phyloP scores from a whole-genome alignment of 192 early-diverging fungal genomes.

The Haplosporangium gracile region DNA sequence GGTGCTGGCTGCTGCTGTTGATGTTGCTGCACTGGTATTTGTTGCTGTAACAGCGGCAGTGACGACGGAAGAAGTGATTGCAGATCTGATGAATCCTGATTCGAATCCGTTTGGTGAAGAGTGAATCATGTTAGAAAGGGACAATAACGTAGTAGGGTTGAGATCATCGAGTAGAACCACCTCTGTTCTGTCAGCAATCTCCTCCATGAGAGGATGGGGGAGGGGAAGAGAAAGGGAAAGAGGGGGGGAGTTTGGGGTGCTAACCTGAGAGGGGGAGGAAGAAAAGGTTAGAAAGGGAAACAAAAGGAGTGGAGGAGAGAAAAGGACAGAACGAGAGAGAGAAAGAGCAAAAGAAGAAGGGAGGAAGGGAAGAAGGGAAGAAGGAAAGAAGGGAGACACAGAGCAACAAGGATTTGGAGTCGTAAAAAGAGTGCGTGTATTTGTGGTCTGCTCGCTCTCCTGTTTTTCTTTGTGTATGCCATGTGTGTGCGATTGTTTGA shows the following conservation, averaged over 20 bases:
- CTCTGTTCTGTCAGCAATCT: slow-evolving; percentile 36
- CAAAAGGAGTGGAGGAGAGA: not conserved
- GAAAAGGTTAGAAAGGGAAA: not conserved
- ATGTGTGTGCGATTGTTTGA: too few species aligned
- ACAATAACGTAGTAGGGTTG: slow-evolving; percentile 13
- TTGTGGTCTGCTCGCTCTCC: slow-evolving; percentile 7
- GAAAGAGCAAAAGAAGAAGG: not conserved
- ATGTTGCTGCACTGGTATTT: not conserved
- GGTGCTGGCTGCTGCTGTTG: not conserved
- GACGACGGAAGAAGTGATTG: not conserved
- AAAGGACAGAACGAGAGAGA: not conserved
- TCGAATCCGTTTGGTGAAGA: slow-evolving; percentile 21
- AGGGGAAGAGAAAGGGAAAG: not conserved
- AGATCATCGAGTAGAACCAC: slow-evolving; percentile 43
- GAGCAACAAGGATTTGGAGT: not conserved
- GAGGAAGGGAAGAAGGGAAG: not conserved
- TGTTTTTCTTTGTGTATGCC: not conserved
- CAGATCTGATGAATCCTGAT: slow-evolving; percentile 6
- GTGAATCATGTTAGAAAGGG: slow-evolving; percentile 8
- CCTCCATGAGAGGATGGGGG: slow-evolving; percentile 5
- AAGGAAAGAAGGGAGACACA: not conserved
- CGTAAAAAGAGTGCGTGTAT: not conserved
- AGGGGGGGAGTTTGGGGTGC: not conserved
- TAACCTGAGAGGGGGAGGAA: not conserved
- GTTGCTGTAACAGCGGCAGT: not conserved